A percentile compares a stretch with the other conserved stretches of the same genome.
These are phyloP conservation scores for Ailanthus altissimus DNA, from an alignment of 345 rosid genomes.

Conservation along the genomic window DNA sequence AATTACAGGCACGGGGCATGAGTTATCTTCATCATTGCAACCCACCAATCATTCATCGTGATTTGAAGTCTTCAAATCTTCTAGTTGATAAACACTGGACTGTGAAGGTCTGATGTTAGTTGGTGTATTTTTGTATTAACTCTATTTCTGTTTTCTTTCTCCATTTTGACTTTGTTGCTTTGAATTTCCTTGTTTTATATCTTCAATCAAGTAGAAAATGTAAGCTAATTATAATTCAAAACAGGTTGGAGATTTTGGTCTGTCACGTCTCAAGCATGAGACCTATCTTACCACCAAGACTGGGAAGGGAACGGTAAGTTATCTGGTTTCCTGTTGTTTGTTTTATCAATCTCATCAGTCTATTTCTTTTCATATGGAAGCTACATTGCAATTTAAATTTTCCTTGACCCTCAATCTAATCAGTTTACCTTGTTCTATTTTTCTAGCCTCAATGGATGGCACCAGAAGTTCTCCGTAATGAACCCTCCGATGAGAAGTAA, in stretches of 20 bases:
- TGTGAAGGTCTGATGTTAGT: constrained; percentile 65
- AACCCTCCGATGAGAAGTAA: constrained; percentile 95
- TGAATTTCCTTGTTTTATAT: constrained; percentile 7
- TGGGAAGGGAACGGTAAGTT: constrained; percentile 88
- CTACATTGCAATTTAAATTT: constrained; percentile 11
- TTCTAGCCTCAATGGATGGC: constrained; percentile 99
- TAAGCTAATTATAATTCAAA: constrained; percentile 15
- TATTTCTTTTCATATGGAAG: not conserved
- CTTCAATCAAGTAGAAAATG: constrained; percentile 4
- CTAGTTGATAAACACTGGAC: constrained; percentile 94
- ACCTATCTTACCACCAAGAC: constrained; percentile 74
- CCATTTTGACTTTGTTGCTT: not conserved
- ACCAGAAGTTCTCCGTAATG: constrained; percentile 96
- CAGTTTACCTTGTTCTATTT: constrained; percentile 13
- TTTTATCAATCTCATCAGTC: constrained; percentile 11
- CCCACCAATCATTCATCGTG: constrained; percentile 96
- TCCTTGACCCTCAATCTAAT: constrained; percentile 18
- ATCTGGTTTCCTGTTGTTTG: not conserved
- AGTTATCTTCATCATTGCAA: constrained; percentile 89
- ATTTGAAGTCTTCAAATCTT: constrained; percentile 97
- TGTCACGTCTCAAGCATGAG: constrained; percentile 90
- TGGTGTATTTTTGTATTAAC: constrained; percentile 7
- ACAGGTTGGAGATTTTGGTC: constrained; percentile 98
- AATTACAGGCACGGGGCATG: constrained; percentile 88
- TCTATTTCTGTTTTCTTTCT: not conserved